Evolutionary conservation across 345 rosid species (phyloP).

Genomic region (Citrus glauca): DNA sequence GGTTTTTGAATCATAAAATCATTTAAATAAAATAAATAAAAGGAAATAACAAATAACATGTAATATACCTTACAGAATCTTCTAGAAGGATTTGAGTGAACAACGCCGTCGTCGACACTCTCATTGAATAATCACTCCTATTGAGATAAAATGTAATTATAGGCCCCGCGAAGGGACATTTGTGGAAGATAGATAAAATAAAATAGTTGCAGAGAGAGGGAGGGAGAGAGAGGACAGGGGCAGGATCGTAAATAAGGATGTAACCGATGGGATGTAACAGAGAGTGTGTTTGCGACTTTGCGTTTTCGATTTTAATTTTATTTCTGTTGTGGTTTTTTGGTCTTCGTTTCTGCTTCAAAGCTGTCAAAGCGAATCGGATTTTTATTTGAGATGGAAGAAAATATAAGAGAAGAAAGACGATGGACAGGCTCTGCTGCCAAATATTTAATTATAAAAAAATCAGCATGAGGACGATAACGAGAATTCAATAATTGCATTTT

Average conservation of each 20-base stretch:
- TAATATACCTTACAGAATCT: conserved; percentile 22
- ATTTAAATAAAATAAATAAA: neutral
- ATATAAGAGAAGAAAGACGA: neutral
- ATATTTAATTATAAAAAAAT: conserved; percentile 1
- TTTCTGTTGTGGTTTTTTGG: neutral
- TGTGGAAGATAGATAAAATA: neutral
- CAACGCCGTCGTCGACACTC: neutral
- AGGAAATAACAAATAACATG: neutral
- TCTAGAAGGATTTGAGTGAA: conserved; percentile 14
- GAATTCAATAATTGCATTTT: neutral
- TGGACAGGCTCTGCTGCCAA: neutral
- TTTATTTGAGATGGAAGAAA: neutral
- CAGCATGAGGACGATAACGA: neutral
- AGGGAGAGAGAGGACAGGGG: conserved; percentile 5
- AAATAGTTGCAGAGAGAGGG: neutral
- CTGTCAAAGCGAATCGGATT: conserved; percentile 8
- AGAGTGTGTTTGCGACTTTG: conserved; percentile 1
- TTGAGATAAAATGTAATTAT: conserved; percentile 8
- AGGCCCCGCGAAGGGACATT: conserved; percentile 25
- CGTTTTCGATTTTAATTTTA: neutral
- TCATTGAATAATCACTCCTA: neutral
- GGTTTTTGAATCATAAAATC: neutral
- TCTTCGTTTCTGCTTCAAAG: conserved; percentile 2
- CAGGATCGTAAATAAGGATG: conserved; percentile 31
- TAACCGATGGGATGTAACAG: conserved; percentile 12